These are phyloP conservation scores for Amaranthus hypochondriacus DNA, from an alignment of 148 eudicot genomes.

Conservation along the genomic window DNA sequence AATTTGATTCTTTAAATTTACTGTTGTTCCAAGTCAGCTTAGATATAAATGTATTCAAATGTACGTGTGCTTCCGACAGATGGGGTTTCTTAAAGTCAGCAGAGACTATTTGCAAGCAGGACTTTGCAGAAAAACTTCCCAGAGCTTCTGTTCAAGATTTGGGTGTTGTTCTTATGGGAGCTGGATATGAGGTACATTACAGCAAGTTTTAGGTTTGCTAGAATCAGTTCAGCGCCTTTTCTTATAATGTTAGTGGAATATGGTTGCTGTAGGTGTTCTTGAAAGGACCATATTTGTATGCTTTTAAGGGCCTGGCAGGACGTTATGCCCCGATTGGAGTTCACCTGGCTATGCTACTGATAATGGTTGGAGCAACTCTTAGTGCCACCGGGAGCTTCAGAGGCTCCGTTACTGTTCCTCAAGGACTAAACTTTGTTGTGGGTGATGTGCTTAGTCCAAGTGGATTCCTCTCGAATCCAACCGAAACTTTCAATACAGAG, in stretches of 20 bases:
- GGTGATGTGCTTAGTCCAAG: slow-evolving; percentile 85
- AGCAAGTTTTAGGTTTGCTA: slow-evolving; percentile 3
- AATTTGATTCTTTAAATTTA: background rate
- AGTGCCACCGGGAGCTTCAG: slow-evolving; percentile 94
- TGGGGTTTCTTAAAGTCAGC: slow-evolving; percentile 77
- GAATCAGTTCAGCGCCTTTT: background rate
- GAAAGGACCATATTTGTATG: slow-evolving; percentile 86
- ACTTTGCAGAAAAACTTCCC: slow-evolving; percentile 66
- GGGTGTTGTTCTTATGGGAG: slow-evolving; percentile 87
- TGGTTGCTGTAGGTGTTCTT: slow-evolving; percentile 59
- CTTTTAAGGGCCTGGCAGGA: slow-evolving; percentile 91
- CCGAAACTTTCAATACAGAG: slow-evolving; percentile 78
- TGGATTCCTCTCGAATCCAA: slow-evolving; percentile 79
- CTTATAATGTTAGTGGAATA: slow-evolving; percentile 1
- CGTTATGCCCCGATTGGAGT: slow-evolving; percentile 96
- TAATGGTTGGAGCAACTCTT: slow-evolving; percentile 92
- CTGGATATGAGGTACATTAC: slow-evolving; percentile 78
- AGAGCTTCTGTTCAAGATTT: slow-evolving; percentile 80
- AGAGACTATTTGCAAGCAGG: slow-evolving; percentile 75
- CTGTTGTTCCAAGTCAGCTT: background rate
- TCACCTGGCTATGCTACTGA: slow-evolving; percentile 75
- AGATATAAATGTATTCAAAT: slow-evolving; percentile 5
- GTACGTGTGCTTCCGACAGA: slow-evolving; percentile 31
- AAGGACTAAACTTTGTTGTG: slow-evolving; percentile 81
- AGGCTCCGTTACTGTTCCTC: slow-evolving; percentile 90